phyloP scores from a whole-genome alignment of 805 yeast species.

The Candida caryicola region DNA sequence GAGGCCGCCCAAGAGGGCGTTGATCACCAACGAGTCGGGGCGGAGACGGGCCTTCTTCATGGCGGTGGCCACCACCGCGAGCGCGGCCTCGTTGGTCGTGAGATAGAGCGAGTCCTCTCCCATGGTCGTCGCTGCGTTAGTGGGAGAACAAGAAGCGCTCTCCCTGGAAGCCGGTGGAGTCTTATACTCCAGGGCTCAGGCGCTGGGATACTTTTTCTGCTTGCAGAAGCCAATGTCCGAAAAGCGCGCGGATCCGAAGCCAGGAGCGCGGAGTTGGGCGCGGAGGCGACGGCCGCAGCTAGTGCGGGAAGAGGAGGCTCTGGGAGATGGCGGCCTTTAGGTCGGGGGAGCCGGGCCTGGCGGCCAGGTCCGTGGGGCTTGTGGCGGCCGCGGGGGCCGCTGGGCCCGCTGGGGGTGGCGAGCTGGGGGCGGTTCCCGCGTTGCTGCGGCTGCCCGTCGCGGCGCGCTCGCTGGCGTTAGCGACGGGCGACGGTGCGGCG shows the following conservation, averaged over 20 bases:
- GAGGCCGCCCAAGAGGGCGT: conserved; percentile 68
- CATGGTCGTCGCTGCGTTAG: too few relatives aligned
- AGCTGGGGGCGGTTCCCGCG: too few relatives aligned
- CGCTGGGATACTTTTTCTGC: not conserved
- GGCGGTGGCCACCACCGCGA: conserved; percentile 80
- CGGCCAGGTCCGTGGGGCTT: not conserved
- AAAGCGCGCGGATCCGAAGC: not conserved
- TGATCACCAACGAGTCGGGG: conserved; percentile 55
- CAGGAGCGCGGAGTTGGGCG: not conserved
- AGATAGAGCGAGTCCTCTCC: conserved; percentile 45
- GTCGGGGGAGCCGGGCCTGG: not conserved
- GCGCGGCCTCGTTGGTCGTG: conserved; percentile 77
- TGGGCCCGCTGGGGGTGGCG: too few relatives aligned
- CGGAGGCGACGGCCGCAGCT: too few relatives aligned
- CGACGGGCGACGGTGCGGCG: too few relatives aligned
- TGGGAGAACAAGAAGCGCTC: too few relatives aligned
- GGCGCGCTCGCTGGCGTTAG: too few relatives aligned
- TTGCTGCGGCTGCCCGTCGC: too few relatives aligned
- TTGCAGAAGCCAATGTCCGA: not conserved
- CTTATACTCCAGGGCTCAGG: too few relatives aligned
- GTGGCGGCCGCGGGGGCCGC: not conserved
- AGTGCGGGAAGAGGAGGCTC: conserved; percentile 4
- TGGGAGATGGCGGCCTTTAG: conserved; percentile 4
- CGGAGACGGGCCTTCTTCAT: conserved; percentile 78
- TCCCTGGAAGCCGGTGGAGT: too few relatives aligned